phyloP scores from a whole-genome alignment of 2,329 filamentous ascomycete genomes.

The Exserohilum rostratum region DNA sequence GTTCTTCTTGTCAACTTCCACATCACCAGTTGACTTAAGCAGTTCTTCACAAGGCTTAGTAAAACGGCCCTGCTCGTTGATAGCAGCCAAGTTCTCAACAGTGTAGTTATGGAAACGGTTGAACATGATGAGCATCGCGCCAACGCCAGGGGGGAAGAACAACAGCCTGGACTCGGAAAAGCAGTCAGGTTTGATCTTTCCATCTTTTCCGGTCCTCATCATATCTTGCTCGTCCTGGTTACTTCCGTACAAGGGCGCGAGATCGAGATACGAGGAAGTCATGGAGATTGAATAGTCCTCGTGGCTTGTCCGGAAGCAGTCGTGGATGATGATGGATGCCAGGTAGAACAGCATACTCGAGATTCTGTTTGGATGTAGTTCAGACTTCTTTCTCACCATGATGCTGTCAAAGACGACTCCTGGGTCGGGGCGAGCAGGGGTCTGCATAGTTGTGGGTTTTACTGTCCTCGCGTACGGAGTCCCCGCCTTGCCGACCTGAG shows the following conservation, averaged over 20 bases:
- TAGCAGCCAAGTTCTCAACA: slow-evolving; percentile 76
- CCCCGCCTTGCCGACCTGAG: slow-evolving; percentile 67
- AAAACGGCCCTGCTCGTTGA: slow-evolving; percentile 85
- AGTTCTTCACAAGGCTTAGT: slow-evolving; percentile 60
- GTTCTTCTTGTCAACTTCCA: slow-evolving; percentile 38
- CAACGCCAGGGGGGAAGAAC: slow-evolving; percentile 72
- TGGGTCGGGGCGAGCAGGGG: slow-evolving; percentile 67
- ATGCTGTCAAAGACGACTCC: slow-evolving; percentile 71
- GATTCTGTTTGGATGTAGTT: slow-evolving; percentile 72
- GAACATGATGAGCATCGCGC: slow-evolving; percentile 71
- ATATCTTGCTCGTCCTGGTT: slow-evolving; percentile 69
- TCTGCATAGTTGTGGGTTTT: slow-evolving; percentile 61
- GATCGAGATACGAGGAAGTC: slow-evolving; percentile 76
- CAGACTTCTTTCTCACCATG: slow-evolving; percentile 66
- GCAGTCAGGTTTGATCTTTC: slow-evolving; percentile 73
- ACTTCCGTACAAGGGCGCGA: slow-evolving; percentile 75
- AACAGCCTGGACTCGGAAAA: slow-evolving; percentile 70
- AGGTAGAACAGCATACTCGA: slow-evolving; percentile 78
- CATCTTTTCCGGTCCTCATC: slow-evolving; percentile 68
- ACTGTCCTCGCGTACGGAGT: slow-evolving; percentile 73
- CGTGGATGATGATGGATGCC: slow-evolving; percentile 68
- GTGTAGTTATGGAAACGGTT: slow-evolving; percentile 84
- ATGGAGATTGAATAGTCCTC: slow-evolving; percentile 67
- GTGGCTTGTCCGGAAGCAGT: slow-evolving; percentile 70
- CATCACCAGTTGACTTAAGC: slow-evolving; percentile 50